These are phyloP conservation scores for Paraleonurus japonicus DNA, from an alignment of 257 asterid species.

Conservation along the genomic window DNA sequence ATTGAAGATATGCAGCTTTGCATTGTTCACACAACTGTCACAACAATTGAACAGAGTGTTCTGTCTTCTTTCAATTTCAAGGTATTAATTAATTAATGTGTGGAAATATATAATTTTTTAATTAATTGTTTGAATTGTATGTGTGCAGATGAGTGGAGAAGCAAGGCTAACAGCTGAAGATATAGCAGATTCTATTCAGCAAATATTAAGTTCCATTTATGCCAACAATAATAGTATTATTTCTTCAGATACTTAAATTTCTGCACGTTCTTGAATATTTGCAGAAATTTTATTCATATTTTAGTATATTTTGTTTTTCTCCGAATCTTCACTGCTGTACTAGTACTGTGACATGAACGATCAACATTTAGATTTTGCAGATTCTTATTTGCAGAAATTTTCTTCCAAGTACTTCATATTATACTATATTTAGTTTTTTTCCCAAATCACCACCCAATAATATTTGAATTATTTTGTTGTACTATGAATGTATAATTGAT, in stretches of 20 bases:
- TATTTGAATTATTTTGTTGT: background rate
- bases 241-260: conserved; percentile 12
- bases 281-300: background rate
- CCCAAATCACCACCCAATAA: background rate
- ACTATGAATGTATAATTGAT: too few relatives aligned
- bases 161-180: conserved; percentile 71
- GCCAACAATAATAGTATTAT: conserved; percentile 40
- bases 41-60: conserved; percentile 75
- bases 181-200: conserved; percentile 80
- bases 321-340: background rate
- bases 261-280: background rate
- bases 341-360: background rate
- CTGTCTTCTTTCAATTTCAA: conserved; percentile 78
- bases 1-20: conserved; percentile 75
- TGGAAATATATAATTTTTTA: too few relatives aligned
- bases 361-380: background rate
- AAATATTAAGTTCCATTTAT: conserved; percentile 69
- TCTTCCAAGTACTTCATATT: background rate
- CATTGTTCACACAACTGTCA: conserved; percentile 65
- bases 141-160: conserved; percentile 63
- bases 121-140: background rate
- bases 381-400: background rate
- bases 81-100: conserved; percentile 36
- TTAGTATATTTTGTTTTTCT: background rate
- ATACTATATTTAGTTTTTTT: background rate